phyloP scores from a whole-genome alignment of 331 rosid species.

The Telfairia occidentalis region DNA sequence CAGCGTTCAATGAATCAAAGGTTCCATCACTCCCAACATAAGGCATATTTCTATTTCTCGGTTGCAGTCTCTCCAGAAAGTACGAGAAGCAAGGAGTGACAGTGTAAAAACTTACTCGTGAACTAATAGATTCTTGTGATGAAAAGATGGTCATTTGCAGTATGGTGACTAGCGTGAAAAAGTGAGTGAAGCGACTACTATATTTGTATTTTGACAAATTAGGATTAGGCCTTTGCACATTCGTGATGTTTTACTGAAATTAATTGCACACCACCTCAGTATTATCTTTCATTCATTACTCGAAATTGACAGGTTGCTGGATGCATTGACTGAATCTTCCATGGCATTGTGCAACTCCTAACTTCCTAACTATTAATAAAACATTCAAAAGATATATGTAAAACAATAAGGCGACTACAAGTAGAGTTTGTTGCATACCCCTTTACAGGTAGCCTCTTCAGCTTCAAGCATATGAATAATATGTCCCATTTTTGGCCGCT shows the following conservation, averaged over 20 bases:
- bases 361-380: neutral
- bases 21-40: neutral
- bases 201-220: neutral
- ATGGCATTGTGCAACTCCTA: neutral
- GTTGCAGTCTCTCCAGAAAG: neutral
- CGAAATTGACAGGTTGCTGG: neutral
- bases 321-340: neutral
- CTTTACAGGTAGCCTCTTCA: slow-evolving; percentile 55
- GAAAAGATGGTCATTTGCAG: neutral
- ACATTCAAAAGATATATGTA: slow-evolving; percentile 2
- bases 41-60: neutral
- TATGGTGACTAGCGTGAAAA: neutral
- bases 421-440: slow-evolving; percentile 26
- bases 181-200: neutral
- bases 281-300: neutral
- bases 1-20: neutral
- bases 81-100: neutral
- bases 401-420: slow-evolving; percentile 4
- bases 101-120: neutral
- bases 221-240: neutral
- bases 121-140: neutral
- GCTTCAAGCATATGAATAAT: slow-evolving; percentile 87
- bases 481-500: slow-evolving; percentile 78
- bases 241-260: neutral
- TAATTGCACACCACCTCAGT: neutral